phyloP scores from a whole-genome alignment of 768 basidiomycete genomes.

The Hygrophoropsis aurantiaca region DNA sequence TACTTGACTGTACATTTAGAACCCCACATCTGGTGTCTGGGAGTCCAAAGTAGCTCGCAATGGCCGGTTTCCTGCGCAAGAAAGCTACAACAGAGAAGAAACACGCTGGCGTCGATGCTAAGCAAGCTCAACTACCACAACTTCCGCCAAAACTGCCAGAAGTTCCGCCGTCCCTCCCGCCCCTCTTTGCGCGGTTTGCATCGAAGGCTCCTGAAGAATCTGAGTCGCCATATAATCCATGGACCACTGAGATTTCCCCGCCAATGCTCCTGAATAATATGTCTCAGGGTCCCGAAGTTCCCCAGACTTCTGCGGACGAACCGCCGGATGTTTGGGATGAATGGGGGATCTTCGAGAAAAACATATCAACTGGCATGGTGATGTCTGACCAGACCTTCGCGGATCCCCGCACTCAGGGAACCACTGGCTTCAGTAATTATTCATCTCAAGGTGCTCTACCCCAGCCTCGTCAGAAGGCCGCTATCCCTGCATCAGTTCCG shows the following conservation, averaged over 20 bases:
- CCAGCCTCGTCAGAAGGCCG: too few relatives aligned
- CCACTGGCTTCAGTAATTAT: too few relatives aligned
- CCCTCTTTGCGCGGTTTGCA: constrained; percentile 43
- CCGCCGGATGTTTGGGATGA: constrained; percentile 22
- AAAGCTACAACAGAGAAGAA: constrained; percentile 37
- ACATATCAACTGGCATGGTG: too few relatives aligned
- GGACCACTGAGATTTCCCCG: background rate
- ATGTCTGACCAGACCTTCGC: too few relatives aligned
- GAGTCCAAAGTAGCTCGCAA: constrained; percentile 24
- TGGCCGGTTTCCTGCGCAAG: constrained; percentile 60
- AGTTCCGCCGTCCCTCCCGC: constrained; percentile 33
- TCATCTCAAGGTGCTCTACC: too few relatives aligned
- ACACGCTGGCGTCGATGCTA: constrained; percentile 6
- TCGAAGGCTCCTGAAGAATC: constrained; percentile 27
- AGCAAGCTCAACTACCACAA: constrained; percentile 10
- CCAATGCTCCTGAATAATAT: background rate
- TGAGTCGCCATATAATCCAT: constrained; percentile 18
- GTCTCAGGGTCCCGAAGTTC: too few relatives aligned
- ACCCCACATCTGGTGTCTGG: constrained; percentile 1
- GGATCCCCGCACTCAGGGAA: too few relatives aligned
- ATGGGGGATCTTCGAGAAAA: constrained; percentile 11
- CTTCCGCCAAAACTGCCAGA: constrained; percentile 7
- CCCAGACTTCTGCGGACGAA: background rate
- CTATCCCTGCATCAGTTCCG: too few relatives aligned
- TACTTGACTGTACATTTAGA: constrained; percentile 3